Conservation (phyloP, 2,329 filamentous ascomycete species). For the Xylaria sp. region DNA sequence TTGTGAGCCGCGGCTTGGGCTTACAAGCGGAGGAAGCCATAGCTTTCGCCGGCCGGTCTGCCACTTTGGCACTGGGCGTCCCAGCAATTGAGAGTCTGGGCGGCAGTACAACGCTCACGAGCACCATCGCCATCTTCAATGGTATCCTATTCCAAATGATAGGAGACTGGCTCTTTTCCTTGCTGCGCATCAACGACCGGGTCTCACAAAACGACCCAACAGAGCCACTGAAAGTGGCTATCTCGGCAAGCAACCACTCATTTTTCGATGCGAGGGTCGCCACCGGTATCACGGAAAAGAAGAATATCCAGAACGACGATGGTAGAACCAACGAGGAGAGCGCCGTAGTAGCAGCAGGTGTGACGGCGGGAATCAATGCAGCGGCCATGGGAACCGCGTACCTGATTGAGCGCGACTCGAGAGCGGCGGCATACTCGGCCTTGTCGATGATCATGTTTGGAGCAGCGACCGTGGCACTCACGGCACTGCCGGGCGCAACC, state of each 20-base stretch:
- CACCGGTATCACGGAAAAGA: slow-evolving; percentile 24
- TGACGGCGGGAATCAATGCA: slow-evolving; percentile 67
- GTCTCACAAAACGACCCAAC: slow-evolving; percentile 3
- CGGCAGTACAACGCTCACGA: slow-evolving; percentile 48
- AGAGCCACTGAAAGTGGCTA: slow-evolving; percentile 6
- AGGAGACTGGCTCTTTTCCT: slow-evolving; percentile 45
- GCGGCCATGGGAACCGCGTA: slow-evolving; percentile 69
- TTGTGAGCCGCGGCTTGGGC: slow-evolving; percentile 43
- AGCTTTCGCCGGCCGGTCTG: slow-evolving; percentile 48
- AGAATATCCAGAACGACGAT: background rate
- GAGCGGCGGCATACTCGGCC: slow-evolving; percentile 65
- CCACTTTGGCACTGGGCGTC: slow-evolving; percentile 48
- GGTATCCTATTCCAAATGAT: slow-evolving; percentile 50
- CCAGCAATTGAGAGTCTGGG: slow-evolving; percentile 46
- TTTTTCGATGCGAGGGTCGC: background rate
- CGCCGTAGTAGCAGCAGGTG: slow-evolving; percentile 60
- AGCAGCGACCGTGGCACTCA: slow-evolving; percentile 65
- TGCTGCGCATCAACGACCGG: slow-evolving; percentile 43
- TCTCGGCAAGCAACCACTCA: background rate
- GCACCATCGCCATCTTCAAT: slow-evolving; percentile 47
- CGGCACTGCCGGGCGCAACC: slow-evolving; percentile 59
- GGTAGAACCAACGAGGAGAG: slow-evolving; percentile 31
- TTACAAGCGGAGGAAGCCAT: slow-evolving; percentile 45
- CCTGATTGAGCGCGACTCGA: slow-evolving; percentile 63
- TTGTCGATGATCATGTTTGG: slow-evolving; percentile 68